phyloP scores from a whole-genome alignment of 106 monocot genomes.

The Iris macrosiphon region DNA sequence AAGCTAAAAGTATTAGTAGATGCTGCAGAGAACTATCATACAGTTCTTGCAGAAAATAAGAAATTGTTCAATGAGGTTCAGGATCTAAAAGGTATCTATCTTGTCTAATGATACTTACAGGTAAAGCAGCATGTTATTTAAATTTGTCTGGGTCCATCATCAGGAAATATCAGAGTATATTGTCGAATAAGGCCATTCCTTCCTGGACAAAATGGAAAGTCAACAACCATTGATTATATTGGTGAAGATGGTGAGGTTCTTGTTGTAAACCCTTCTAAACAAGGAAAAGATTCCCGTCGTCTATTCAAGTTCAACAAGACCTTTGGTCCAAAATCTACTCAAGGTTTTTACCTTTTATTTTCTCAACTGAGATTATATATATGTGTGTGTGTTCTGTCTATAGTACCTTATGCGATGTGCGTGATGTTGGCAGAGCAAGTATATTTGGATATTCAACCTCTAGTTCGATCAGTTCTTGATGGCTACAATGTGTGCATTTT shows the following conservation, averaged over 20 bases:
- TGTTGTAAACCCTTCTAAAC: slow-evolving; percentile 71
- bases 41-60: slow-evolving; percentile 78
- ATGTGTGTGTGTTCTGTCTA: no score
- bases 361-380: no score
- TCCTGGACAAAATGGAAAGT: slow-evolving; percentile 61
- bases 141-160: no score
- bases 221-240: slow-evolving; percentile 60
- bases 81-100: slow-evolving; percentile 80
- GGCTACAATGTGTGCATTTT: slow-evolving; percentile 97
- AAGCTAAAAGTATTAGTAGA: slow-evolving; percentile 73
- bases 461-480: slow-evolving; percentile 92
- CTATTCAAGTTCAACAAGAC: slow-evolving; percentile 97
- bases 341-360: slow-evolving; percentile 56
- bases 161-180: slow-evolving; percentile 96
- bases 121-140: no score
- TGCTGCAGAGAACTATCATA: slow-evolving; percentile 92
- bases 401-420: no score
- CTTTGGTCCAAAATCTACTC: slow-evolving; percentile 59
- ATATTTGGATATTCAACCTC: slow-evolving; percentile 77
- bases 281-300: slow-evolving; percentile 80
- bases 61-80: slow-evolving; percentile 88
- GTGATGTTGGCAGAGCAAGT: slow-evolving; percentile 68
- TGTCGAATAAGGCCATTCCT: slow-evolving; percentile 95
- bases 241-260: slow-evolving; percentile 85
- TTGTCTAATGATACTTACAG: no score